These are phyloP conservation scores for Ammopiptanthus mongolicus DNA, from an alignment of 306 rosid species.

Conservation along the genomic window DNA sequence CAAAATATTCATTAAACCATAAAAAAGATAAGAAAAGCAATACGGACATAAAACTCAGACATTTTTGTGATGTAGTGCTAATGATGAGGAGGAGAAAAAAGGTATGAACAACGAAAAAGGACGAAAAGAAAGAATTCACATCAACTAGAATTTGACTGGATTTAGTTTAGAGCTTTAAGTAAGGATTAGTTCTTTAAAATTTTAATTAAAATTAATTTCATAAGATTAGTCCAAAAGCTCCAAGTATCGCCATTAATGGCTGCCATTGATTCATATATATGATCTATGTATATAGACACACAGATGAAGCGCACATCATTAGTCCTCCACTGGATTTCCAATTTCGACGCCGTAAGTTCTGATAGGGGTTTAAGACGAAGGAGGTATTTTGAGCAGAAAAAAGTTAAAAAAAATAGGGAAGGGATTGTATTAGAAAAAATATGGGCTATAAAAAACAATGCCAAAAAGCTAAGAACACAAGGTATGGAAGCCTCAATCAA, in stretches of 20 bases:
- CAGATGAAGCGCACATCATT: conserved; percentile 11
- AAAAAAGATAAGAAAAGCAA: not conserved
- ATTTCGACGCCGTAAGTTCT: too few species aligned
- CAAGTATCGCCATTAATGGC: conserved; percentile 41
- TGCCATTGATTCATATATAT: conserved; percentile 21
- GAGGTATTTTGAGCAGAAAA: too few species aligned
- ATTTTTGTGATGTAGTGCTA: too few species aligned
- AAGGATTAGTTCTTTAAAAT: not conserved
- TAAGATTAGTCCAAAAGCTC: conserved; percentile 37
- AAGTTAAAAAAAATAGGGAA: too few species aligned
- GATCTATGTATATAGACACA: conserved; percentile 26
- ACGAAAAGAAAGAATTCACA: not conserved
- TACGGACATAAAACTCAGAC: not conserved
- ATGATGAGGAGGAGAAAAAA: not conserved
- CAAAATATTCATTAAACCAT: too few species aligned
- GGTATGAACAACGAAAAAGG: not conserved
- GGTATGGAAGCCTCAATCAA: too few species aligned
- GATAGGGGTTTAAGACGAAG: too few species aligned
- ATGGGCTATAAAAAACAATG: too few species aligned
- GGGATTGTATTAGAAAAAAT: too few species aligned
- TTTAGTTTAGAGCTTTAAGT: not conserved
- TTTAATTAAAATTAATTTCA: conserved; percentile 17
- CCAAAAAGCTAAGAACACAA: too few species aligned
- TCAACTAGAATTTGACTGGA: not conserved
- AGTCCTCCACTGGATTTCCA: conserved; percentile 20